These are phyloP conservation scores for Fusarium sublunatum DNA, from an alignment of 2,329 filamentous ascomycete species.

Conservation along the genomic window DNA sequence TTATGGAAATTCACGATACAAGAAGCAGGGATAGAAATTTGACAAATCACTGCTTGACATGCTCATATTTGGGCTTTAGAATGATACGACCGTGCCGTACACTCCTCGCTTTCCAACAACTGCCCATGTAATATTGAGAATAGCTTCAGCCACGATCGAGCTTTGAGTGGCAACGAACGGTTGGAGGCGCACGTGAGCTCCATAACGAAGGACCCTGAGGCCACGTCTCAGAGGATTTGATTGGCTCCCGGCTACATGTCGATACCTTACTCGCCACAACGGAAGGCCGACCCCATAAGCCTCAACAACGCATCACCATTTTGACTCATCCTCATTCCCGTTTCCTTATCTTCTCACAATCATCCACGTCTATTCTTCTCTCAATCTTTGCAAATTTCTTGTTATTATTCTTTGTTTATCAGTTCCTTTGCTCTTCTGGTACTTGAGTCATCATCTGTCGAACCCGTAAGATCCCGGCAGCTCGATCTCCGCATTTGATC, in stretches of 20 bases:
- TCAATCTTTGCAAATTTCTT: slow-evolving; percentile 8
- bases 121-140: background rate
- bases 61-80: background rate
- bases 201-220: background rate
- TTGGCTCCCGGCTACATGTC: slow-evolving; percentile 11
- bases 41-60: slow-evolving; percentile 9
- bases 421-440: background rate
- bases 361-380: slow-evolving; percentile 2
- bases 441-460: background rate
- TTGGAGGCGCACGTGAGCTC: background rate
- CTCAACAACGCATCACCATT: slow-evolving; percentile 24
- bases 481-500: slow-evolving; percentile 31
- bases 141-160: slow-evolving; percentile 11
- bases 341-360: slow-evolving; percentile 8
- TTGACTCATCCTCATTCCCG: slow-evolving; percentile 31
- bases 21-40: slow-evolving; percentile 25
- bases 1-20: slow-evolving; percentile 9
- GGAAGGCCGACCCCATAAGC: slow-evolving; percentile 11
- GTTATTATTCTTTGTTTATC: background rate
- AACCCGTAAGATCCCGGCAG: slow-evolving; percentile 9
- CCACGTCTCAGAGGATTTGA: background rate
- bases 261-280: slow-evolving; percentile 22
- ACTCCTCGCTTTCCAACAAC: no score
- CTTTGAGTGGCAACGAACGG: slow-evolving; percentile 7
- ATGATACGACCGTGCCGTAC: background rate